Evolutionary conservation across 495 filamentous ascomycete genomes (phyloP).

Genomic region (Lineolata rhizophorae): DNA sequence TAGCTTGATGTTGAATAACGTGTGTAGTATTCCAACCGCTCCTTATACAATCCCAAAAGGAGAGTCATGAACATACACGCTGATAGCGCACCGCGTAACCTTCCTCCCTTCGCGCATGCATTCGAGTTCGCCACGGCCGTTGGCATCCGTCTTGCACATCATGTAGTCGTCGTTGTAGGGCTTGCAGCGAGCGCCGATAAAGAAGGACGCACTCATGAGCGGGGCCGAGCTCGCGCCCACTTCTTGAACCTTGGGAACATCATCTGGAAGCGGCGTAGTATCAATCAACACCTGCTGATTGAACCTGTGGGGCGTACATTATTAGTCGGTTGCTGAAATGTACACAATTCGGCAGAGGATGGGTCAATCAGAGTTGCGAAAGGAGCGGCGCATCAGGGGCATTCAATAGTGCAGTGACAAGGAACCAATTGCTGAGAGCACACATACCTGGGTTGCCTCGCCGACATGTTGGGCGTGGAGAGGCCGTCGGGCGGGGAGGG

Average conservation of each 20-base stretch:
- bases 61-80: constrained; percentile 51
- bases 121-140: constrained; percentile 74
- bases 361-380: background rate
- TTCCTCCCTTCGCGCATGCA: constrained; percentile 91
- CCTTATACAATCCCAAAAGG: background rate
- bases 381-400: constrained; percentile 10
- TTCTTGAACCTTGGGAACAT: constrained; percentile 79
- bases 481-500: background rate
- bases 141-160: constrained; percentile 88
- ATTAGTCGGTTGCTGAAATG: too few relatives aligned
- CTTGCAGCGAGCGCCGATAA: constrained; percentile 87
- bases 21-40: background rate
- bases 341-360: too few relatives aligned
- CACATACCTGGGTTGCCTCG: constrained; percentile 19
- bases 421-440: background rate
- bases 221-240: constrained; percentile 82
- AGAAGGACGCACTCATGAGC: constrained; percentile 78
- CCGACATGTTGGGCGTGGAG: constrained; percentile 15
- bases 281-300: constrained; percentile 82
- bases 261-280: constrained; percentile 80
- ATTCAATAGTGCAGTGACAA: too few relatives aligned
- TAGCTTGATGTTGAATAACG: too few relatives aligned
- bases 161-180: constrained; percentile 98
- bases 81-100: constrained; percentile 87
- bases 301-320: too few relatives aligned